These are phyloP conservation scores for Rhododendron ovatum DNA, from an alignment of 148 eudicot species.

Conservation along the genomic window DNA sequence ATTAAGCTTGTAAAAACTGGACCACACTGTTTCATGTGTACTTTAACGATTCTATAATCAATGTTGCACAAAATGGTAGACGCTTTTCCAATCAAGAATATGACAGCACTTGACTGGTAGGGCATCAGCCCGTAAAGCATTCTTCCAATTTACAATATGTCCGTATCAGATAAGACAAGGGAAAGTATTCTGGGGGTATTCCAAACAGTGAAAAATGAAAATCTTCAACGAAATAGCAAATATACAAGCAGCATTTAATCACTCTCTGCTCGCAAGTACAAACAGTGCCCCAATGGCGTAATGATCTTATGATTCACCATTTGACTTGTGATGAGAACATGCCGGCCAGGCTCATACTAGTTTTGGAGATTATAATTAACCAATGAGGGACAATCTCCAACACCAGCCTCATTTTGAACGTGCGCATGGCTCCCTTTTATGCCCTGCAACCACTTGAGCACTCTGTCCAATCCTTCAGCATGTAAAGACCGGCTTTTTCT, in stretches of 20 bases:
- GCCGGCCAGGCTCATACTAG: too few species aligned
- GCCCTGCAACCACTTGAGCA: constrained; percentile 61
- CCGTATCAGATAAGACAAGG: neutral
- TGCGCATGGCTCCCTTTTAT: constrained; percentile 23
- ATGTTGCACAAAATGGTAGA: neutral
- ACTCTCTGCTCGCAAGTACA: neutral
- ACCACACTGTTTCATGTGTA: neutral
- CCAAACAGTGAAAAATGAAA: neutral
- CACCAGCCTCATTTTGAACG: constrained; percentile 48
- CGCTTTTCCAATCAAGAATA: neutral
- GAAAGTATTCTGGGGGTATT: neutral
- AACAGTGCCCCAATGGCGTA: neutral
- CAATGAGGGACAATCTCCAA: too few species aligned
- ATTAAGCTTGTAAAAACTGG: neutral
- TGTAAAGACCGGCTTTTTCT: constrained; percentile 67
- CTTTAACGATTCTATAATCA: neutral
- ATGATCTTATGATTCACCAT: neutral
- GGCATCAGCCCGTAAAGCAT: neutral
- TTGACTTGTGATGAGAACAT: neutral
- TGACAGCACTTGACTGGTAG: neutral
- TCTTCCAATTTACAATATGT: neutral
- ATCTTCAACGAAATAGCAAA: neutral
- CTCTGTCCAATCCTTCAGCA: constrained; percentile 58
- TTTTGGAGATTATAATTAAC: too few species aligned
- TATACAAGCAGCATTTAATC: neutral